Percentiles rank a stretch among this genome's conserved stretches.
phyloP scores from a whole-genome alignment of 306 rosid genomes.

The Fagus crenata region DNA sequence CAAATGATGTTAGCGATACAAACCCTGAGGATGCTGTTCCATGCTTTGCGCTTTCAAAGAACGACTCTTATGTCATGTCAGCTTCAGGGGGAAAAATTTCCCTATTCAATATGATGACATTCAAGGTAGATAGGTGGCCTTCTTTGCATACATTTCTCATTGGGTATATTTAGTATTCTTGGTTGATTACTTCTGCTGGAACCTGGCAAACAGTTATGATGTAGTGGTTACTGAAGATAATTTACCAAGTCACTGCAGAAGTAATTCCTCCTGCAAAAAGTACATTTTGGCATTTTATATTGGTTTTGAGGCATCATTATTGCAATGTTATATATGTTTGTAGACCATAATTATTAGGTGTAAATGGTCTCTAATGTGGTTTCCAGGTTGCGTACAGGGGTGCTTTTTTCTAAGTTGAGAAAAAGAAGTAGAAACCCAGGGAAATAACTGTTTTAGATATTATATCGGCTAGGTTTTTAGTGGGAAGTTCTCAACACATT shows the following conservation, averaged over 20 bases:
- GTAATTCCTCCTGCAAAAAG: background rate
- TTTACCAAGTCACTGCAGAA: background rate
- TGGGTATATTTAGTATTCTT: constrained; percentile 12
- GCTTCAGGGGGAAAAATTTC: constrained; percentile 99
- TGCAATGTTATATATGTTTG: background rate
- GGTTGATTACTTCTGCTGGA: background rate
- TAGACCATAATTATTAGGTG: too few relatives aligned
- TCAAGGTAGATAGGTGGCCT: constrained; percentile 78
- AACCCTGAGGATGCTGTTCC: constrained; percentile 95
- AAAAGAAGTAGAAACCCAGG: background rate
- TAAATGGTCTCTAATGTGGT: background rate
- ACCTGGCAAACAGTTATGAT: background rate
- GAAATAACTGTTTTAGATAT: background rate
- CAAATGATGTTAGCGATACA: constrained; percentile 85
- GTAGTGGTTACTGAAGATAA: background rate
- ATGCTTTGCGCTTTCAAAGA: constrained; percentile 98
- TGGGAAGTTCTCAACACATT: background rate
- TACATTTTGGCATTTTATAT: background rate
- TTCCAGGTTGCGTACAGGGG: background rate
- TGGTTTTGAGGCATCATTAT: background rate
- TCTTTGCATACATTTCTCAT: constrained; percentile 19
- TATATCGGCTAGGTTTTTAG: background rate
- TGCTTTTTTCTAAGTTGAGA: background rate
- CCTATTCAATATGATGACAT: constrained; percentile 99
- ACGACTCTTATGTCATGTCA: constrained; percentile 97